These are phyloP conservation scores for Phyllosticta citribraziliensis DNA, from an alignment of 2,329 filamentous ascomycete species.

Conservation along the genomic window DNA sequence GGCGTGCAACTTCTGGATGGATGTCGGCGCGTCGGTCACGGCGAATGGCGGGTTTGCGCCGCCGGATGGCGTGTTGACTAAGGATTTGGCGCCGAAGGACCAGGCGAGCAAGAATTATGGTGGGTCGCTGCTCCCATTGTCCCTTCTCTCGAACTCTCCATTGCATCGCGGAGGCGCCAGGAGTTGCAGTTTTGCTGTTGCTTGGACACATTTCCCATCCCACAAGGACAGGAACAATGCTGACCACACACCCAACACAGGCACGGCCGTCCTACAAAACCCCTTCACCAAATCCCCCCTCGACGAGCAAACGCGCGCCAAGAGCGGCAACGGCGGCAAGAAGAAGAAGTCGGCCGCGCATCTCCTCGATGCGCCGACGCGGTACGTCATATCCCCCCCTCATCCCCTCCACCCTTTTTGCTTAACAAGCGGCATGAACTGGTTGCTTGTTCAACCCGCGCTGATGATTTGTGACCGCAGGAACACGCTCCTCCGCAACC, in stretches of 20 bases:
- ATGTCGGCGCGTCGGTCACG: neutral
- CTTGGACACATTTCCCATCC: no score
- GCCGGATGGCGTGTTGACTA: neutral
- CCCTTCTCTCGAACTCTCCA: no score
- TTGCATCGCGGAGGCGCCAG: no score
- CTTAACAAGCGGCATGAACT: no score
- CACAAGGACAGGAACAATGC: neutral
- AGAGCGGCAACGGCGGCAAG: neutral
- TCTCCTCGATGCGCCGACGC: neutral
- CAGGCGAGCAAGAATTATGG: constrained; percentile 1
- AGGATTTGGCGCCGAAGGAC: neutral
- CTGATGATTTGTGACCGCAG: neutral
- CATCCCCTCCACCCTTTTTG: no score
- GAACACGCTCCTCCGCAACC: neutral
- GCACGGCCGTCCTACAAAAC: neutral
- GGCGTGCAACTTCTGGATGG: constrained; percentile 1
- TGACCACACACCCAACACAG: neutral
- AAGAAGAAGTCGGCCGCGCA: neutral
- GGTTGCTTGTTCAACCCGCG: no score
- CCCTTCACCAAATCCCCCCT: neutral
- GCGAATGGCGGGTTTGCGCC: neutral
- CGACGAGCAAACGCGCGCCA: neutral
- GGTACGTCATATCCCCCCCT: neutral
- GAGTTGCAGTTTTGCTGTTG: no score
- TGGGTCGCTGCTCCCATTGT: neutral